A percentile compares a stretch with the other conserved stretches of the same genome.
These are phyloP conservation scores for Podospora anserina DNA, from an alignment of 495 filamentous ascomycete species.

Conservation along the genomic window DNA sequence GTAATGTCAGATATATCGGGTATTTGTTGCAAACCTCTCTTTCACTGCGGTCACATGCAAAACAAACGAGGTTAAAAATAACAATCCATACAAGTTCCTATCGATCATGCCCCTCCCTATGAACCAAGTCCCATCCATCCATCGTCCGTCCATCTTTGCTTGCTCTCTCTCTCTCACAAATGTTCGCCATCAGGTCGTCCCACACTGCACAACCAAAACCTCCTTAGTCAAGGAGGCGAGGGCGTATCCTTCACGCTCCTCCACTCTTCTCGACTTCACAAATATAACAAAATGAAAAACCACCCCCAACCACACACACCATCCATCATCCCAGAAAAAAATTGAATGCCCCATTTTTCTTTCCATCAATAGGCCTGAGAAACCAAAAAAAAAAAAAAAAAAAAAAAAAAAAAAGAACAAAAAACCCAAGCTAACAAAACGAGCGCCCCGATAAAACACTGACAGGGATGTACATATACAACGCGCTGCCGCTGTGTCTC, in stretches of 20 bases:
- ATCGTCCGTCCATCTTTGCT: background rate
- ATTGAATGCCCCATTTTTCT: background rate
- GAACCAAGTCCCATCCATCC: background rate
- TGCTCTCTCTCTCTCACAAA: background rate
- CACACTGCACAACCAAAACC: background rate
- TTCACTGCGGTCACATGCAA: background rate
- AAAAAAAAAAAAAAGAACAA: background rate
- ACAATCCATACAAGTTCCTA: background rate
- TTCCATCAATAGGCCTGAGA: background rate
- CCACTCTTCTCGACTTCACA: background rate
- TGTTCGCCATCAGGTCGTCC: too few species aligned
- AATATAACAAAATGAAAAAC: background rate
- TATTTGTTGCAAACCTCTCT: background rate
- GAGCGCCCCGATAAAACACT: background rate
- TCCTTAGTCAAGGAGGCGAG: background rate
- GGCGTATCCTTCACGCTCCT: background rate
- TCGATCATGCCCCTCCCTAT: background rate
- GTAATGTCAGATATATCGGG: background rate
- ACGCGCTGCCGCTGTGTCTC: background rate
- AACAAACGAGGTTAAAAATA: background rate
- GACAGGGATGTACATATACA: background rate
- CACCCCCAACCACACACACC: background rate
- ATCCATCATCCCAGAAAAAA: background rate
- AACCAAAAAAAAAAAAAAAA: background rate
- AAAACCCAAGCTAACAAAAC: background rate